Evolutionary conservation across 495 filamentous ascomycete genomes (phyloP).

Genomic region (Hypoxylon intermedium): DNA sequence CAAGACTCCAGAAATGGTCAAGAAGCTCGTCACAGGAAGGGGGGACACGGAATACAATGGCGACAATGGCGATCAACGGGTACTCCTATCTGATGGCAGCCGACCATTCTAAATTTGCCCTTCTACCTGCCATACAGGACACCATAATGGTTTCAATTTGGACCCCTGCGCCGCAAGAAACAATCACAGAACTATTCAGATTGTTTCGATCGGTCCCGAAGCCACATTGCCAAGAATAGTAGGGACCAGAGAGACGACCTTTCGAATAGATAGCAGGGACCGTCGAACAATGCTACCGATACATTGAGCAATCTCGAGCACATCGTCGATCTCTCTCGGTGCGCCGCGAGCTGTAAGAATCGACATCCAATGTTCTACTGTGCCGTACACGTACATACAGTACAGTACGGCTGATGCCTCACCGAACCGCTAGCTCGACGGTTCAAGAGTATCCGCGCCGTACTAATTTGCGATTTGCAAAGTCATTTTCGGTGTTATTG

Average conservation of each 20-base stretch:
- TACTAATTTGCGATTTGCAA: slow-evolving; percentile 16
- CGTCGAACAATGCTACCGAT: slow-evolving; percentile 26
- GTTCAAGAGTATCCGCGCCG: not conserved
- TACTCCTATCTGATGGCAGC: slow-evolving; percentile 8
- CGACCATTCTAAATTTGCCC: slow-evolving; percentile 28
- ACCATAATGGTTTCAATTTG: slow-evolving; percentile 12
- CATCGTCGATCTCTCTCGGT: slow-evolving; percentile 31
- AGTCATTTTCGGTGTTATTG: slow-evolving; percentile 24
- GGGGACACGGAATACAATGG: slow-evolving; percentile 1
- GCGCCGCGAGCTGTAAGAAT: slow-evolving; percentile 22
- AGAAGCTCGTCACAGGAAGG: slow-evolving; percentile 8
- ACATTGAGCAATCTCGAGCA: slow-evolving; percentile 35
- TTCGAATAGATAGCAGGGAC: slow-evolving; percentile 8
- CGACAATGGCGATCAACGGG: slow-evolving; percentile 18
- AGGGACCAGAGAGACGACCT: slow-evolving; percentile 6
- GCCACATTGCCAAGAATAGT: slow-evolving; percentile 29
- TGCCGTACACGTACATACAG: slow-evolving; percentile 29
- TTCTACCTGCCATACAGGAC: slow-evolving; percentile 17
- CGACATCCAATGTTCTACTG: slow-evolving; percentile 17
- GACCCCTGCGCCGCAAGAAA: slow-evolving; percentile 24
- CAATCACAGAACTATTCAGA: slow-evolving; percentile 19
- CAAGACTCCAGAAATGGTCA: not conserved
- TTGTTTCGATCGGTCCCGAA: slow-evolving; percentile 37
- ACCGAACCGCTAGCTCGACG: slow-evolving; percentile 12
- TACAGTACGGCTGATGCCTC: slow-evolving; percentile 10